Conservation (phyloP, 1,284 basidiomycete genomes). For the Tausonia pullulans region DNA sequence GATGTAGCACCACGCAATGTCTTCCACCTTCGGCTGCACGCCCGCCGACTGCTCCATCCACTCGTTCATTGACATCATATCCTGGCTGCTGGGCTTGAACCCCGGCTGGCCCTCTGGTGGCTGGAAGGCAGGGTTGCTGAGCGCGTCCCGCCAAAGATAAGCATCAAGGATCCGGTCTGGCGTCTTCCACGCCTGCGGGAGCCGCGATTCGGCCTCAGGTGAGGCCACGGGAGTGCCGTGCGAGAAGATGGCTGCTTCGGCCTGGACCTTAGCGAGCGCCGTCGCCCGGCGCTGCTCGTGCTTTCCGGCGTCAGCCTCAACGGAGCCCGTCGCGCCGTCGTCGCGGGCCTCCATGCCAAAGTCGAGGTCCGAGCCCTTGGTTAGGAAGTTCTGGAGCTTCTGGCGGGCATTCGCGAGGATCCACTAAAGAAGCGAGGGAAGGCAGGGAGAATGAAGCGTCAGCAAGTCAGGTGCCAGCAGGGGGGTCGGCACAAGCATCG, state of each 20-base stretch:
- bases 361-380: conserved; percentile 50
- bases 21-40: conserved; percentile 38
- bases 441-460: conserved; percentile 29
- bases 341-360: neutral
- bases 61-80: conserved; percentile 32
- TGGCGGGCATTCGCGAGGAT: conserved; percentile 49
- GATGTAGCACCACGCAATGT: conserved; percentile 30
- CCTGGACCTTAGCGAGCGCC: conserved; percentile 1
- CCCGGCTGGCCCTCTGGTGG: neutral
- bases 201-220: conserved; percentile 5
- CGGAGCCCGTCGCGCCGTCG: neutral
- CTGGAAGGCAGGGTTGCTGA: conserved; percentile 21
- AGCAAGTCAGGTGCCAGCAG: conserved; percentile 18
- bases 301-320: neutral
- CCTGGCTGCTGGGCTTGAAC: conserved; percentile 21
- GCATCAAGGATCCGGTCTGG: conserved; percentile 71
- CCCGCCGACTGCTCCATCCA: conserved; percentile 45
- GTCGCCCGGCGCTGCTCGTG: conserved; percentile 5
- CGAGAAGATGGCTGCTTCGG: conserved; percentile 4
- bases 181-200: conserved; percentile 50
- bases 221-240: conserved; percentile 6
- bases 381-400: conserved; percentile 66
- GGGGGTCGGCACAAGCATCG: conserved; percentile 11
- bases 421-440: conserved; percentile 49
- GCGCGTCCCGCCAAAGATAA: conserved; percentile 36